Conservation (phyloP, 805 yeast genomes). For the Teunomyces panamensis region DNA sequence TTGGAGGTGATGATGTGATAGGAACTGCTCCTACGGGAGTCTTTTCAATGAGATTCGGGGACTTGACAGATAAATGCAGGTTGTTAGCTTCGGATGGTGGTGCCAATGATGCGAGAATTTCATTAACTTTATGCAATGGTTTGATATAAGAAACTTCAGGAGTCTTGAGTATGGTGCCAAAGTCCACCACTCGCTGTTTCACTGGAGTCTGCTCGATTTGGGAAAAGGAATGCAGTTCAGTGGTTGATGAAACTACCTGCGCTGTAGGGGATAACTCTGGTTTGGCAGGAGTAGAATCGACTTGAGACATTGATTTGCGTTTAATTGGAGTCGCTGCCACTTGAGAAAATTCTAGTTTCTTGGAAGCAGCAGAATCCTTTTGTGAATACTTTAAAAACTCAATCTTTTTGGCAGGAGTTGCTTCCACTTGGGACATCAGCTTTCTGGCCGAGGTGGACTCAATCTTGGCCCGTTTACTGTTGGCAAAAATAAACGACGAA, state of each 20-base stretch:
- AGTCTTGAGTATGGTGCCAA: constrained; percentile 5
- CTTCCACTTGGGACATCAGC: constrained; percentile 19
- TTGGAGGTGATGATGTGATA: not conserved
- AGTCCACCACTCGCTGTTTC: constrained; percentile 8
- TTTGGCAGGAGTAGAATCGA: constrained; percentile 8
- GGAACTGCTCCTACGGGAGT: constrained; percentile 3
- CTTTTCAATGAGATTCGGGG: constrained; percentile 2
- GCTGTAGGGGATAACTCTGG: not conserved
- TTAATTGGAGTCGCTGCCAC: constrained; percentile 23
- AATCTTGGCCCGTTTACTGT: constrained; percentile 21
- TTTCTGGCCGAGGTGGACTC: not conserved
- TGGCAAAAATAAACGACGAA: constrained; percentile 28
- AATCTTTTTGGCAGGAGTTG: not conserved
- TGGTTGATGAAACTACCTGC: not conserved
- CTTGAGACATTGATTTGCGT: constrained; percentile 5
- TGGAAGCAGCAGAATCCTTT: constrained; percentile 12
- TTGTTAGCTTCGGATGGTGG: not conserved
- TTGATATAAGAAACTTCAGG: constrained; percentile 10
- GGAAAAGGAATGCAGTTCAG: constrained; percentile 7
- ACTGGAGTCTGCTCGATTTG: constrained; percentile 32
- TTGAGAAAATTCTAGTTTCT: not conserved
- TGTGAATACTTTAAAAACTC: constrained; percentile 11
- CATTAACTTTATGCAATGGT: not conserved
- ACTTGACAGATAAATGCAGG: not conserved
- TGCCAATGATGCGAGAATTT: not conserved